Evolutionary conservation across 768 basidiomycete species (phyloP), one percentile per base, ranked within the genome.

Genomic region (Galerina sulciceps): DNA sequence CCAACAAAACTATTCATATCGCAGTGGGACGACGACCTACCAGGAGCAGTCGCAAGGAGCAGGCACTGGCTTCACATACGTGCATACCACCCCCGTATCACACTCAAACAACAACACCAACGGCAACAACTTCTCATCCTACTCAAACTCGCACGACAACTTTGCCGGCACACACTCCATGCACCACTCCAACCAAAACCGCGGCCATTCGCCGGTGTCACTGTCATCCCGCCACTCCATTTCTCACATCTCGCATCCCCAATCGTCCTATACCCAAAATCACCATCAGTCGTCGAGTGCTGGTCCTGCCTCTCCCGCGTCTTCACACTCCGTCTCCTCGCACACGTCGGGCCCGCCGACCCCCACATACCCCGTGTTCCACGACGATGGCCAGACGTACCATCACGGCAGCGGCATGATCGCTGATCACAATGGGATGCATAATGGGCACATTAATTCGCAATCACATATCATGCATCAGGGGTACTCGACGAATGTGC

Each of bases 201-300:
- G 66, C 18, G 37, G 63, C 40, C 26, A 31, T 31, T 45, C 77
- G 59, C 55, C 75, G 8, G 67, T 75, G 0, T 68, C 81, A 4
- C 71, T 78, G 3, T 71, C 78, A 4, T 85, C 84, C n/a, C 80
- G 85, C 10, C 81, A 85, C 41, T 85, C 85, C 6, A 83, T 86
- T 22, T 85, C 85, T 0, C 85, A 85, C 57, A 81, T 86, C 20
- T 85, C 83, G 0, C 82, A 85, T 57, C 83, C 84, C 0, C 80
- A 81, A 11, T 70, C 79, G 2, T 61, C 65, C 18, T 79, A 81
- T 57, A 71, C 76, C 34, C 63, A 46, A 63, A 67, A 79, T 62
- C n/a, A n/a, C n/a, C n/a, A n/a, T n/a, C 68, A 79, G 66, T 58
- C 74, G 58, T 62, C 70, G 4, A 72, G 73, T 51, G 71, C 74